Evolutionary conservation across 306 rosid genomes (phyloP).

Genomic region (Lathyrus tuberosus): DNA sequence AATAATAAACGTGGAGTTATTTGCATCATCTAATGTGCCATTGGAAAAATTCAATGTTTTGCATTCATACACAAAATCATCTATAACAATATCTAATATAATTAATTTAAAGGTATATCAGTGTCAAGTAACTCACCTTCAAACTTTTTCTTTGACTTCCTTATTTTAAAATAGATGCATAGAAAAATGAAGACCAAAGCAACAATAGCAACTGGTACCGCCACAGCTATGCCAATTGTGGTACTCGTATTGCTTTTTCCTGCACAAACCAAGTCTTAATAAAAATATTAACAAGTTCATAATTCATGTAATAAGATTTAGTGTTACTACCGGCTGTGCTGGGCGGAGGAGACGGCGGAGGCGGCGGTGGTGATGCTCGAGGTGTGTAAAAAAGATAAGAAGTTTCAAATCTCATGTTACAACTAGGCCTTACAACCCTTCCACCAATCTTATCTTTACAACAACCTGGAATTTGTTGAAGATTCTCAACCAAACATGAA

Average conservation of each 20-base stretch:
- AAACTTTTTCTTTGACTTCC: conserved; percentile 17
- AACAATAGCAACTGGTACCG: conserved; percentile 31
- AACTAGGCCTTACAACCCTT: conserved; percentile 30
- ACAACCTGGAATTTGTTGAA: conserved; percentile 8
- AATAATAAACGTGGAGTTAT: no score
- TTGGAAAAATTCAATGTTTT: no score
- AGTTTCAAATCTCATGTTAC: conserved; percentile 28
- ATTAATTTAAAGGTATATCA: no score
- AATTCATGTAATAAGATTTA: not conserved
- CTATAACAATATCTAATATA: not conserved
- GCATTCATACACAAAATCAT: no score
- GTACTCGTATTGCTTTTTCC: conserved; percentile 32
- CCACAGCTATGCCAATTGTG: conserved; percentile 5
- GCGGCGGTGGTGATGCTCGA: not conserved
- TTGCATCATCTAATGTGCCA: no score
- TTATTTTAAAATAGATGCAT: conserved; percentile 31
- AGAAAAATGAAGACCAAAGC: conserved; percentile 31
- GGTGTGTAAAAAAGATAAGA: not conserved
- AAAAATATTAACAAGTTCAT: conserved; percentile 14
- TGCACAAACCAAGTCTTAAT: conserved; percentile 37
- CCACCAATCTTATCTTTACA: conserved; percentile 13
- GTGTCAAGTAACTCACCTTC: conserved; percentile 31
- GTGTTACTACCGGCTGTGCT: not conserved
- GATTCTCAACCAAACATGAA: conserved; percentile 12
- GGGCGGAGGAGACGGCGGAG: not conserved